phyloP scores from a whole-genome alignment of 2,329 filamentous ascomycete species.

The Aspergillus sp. region DNA sequence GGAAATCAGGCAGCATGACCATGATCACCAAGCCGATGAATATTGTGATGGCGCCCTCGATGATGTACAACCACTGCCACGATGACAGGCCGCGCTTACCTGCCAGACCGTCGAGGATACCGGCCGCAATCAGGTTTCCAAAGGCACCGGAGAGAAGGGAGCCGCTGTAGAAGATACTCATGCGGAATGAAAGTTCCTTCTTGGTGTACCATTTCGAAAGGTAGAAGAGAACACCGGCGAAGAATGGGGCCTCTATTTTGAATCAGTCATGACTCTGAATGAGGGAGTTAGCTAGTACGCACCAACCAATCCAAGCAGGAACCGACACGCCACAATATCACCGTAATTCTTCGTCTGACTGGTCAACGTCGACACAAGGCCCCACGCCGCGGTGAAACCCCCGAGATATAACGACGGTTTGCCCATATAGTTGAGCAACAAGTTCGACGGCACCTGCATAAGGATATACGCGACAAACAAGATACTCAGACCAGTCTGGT shows the following conservation, averaged over 20 bases:
- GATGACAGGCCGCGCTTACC: conserved; percentile 28
- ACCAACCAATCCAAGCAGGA: conserved; percentile 37
- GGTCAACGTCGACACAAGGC: conserved; percentile 39
- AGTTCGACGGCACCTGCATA: conserved; percentile 43
- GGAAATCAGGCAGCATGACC: conserved; percentile 36
- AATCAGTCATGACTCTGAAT: no score
- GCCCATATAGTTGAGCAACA: conserved; percentile 39
- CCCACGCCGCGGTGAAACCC: conserved; percentile 41
- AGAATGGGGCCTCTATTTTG: conserved; percentile 38
- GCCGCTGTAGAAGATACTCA: conserved; percentile 48
- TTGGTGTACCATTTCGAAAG: conserved; percentile 49
- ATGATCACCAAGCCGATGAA: conserved; percentile 27
- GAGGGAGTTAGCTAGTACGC: no score
- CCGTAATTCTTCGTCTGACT: conserved; percentile 38
- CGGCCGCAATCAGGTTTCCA: conserved; percentile 49
- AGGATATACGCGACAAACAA: conserved; percentile 42
- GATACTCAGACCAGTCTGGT: conserved; percentile 38
- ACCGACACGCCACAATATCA: conserved; percentile 39
- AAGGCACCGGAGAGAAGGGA: conserved; percentile 46
- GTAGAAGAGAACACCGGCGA: conserved; percentile 43
- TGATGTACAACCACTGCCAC: conserved; percentile 38
- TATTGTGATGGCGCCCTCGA: conserved; percentile 32
- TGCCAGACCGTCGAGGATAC: conserved; percentile 39
- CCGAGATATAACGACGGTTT: conserved; percentile 39
- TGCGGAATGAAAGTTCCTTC: conserved; percentile 45